Base-by-base conservation (phyloP, 2,329 filamentous ascomycete genomes). In the Talaromyces sp. region DNA sequence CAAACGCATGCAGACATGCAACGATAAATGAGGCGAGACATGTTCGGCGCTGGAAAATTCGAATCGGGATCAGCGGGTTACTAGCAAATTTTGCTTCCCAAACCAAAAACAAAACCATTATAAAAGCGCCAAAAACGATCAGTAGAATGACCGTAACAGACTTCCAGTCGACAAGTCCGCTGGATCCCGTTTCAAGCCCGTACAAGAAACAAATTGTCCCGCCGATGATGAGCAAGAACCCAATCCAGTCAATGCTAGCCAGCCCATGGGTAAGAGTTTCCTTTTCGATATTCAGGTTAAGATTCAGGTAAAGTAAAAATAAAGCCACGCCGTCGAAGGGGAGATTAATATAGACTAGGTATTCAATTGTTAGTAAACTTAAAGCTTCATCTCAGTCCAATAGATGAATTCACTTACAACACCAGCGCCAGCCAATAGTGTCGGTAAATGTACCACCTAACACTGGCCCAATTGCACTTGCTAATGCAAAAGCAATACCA, bases 371-470 rank as follows among this genome's bases (percentile, higher is more conserved):
- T n/a, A 36, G 33, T 36, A 36, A n/a, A n/a, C n/a, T 36, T n/a
- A 4, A 36, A 36, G 16, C 16, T n/a, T n/a, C 14, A n/a, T n/a
- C 16, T 5, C 14, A 36, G 8, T 9, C 16, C 33, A 5, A n/a
- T 9, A 36, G 5, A n/a, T 9, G 16, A 20, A 17, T 14, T 13
- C 17, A 36, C 47, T 79, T 77, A 61, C 76, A 79, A 49, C 71
- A 81, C 80, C 78, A 82, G 35, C 80, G 63, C 81, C 81, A 84
- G 16, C 68, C 73, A 3, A 80, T 77, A 14, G 75, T 76, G 48
- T 83, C 65, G 0, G 81, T 82, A 57, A 84, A 81, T 0, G 75
- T 72, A n/a, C 82, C 82, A 42, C 82, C 78, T 4, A 84, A 67
- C 10, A 83, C 69, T 0, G 82, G 83, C 0, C 83, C 83, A n/a